Base-by-base conservation (phyloP, 2,329 filamentous ascomycete species). In the Fusarium kyushuense region DNA sequence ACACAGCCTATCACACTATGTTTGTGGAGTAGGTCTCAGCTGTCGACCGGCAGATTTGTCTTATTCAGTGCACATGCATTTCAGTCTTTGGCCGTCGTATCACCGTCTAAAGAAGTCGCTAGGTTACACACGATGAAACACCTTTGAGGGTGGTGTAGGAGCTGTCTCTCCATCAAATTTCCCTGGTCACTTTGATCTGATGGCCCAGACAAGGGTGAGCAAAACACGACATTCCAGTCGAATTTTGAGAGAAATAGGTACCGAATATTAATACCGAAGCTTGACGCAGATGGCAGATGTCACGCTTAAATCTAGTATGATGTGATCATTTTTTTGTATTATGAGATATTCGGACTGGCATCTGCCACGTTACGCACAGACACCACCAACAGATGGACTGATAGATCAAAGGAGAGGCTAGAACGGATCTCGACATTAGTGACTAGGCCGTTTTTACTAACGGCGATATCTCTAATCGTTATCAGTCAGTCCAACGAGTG, bases 171-270 rank as follows among this genome's bases (percentile, higher is more conserved):
- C 12, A 12, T 14, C 16, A 27, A 2, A n/a, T 42, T 27, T 3
- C 5, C 7, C 19, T 8, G 5, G n/a, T 10, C 13, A 5, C 14
- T 41, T 4, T 5, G 8, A 13, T 14, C 21, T 6, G 2, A 5
- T 25, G 9, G 32, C 29, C 17, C 9, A 47, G 21, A 35, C 19
- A 35, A 6, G 8, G 30, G 2, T 36, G 11, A 11, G 10, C 21
- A 27, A 12, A 27, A 12, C 6, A 12, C 17, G 3, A 16, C 47
- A 12, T 38, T 49, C 32, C 47, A 14, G 11, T 27, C 25, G 1
- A 14, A 9, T 30, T 16, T 30, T 1, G 8, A 14, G 6, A 12
- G 12, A 11, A 14, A 2, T 1, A 16, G 19, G 2, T 2, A 29
- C n/a, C 12, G 17, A 27, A 19, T 30, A 17, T 30, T 27, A 27